Evolutionary conservation across 352 stramenopile species (phyloP).

Genomic region (Phytophthora pisi): DNA sequence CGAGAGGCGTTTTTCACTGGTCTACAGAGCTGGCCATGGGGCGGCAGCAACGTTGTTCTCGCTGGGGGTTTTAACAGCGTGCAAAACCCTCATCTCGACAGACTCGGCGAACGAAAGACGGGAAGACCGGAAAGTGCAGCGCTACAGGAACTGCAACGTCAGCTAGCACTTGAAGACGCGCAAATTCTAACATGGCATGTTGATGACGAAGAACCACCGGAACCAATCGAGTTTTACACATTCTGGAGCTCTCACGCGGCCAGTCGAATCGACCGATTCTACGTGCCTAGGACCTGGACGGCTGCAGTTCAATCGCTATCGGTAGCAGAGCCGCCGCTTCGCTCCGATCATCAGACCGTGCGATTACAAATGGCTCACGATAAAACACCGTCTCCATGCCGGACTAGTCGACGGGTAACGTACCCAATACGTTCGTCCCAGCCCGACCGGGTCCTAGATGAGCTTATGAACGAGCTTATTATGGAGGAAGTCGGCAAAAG

Average conservation of each 20-base stretch:
- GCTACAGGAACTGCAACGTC: not conserved
- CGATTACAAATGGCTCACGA: not conserved
- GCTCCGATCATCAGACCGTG: conserved; percentile 1
- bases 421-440: too few relatives aligned
- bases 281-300: not conserved
- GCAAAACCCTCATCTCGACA: conserved; percentile 1
- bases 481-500: too few relatives aligned
- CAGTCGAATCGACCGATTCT: conserved; percentile 1
- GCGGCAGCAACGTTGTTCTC: not conserved
- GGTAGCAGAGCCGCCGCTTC: not conserved
- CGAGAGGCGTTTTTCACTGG: not conserved
- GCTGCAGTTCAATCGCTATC: not conserved
- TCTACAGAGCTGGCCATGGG: not conserved
- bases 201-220: not conserved
- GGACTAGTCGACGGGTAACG: too few relatives aligned
- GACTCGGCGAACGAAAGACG: not conserved
- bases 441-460: too few relatives aligned
- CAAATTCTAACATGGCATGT: not conserved
- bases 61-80: conserved; percentile 4
- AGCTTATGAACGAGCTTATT: too few relatives aligned
- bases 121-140: not conserved
- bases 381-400: too few relatives aligned
- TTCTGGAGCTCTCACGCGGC: not conserved
- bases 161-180: not conserved
- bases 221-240: conserved; percentile 1